Base-by-base conservation (phyloP, 495 filamentous ascomycete species). In the Podospora appendiculata region DNA sequence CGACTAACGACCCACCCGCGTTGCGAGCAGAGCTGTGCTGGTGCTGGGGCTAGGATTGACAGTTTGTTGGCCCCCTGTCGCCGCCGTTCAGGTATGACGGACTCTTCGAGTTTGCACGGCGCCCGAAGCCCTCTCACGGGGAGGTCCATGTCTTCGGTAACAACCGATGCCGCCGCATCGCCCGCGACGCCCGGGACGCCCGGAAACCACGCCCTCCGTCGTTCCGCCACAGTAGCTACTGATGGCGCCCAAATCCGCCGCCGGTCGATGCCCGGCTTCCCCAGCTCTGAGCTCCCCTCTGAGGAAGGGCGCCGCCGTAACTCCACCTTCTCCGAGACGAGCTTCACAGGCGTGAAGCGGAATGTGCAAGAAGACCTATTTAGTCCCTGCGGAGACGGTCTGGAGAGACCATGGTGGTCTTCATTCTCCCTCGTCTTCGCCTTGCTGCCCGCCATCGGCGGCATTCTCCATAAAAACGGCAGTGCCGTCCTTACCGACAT, bases 391-490 rank as follows among this genome's bases (percentile, higher is more conserved):
- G 73, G 72, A 38, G 56, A 38, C 13, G 8, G 40, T 9, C 36
- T 49, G 7, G 56, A 59, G 11, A 58, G 61, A 33, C 68, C 68
- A 2, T 63, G 65, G 19, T 93, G 87, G 83, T 81, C 92, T 57
- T 87, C 81, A 0, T 70, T 86, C 2, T 90, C 94, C 0, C 73
- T 98, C 38, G 81, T 79, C 0, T 82, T 96, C 57, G 90, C 88
- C 2, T 72, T 96, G 38, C 67, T 98, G 38, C 93, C 93, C 1
- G 90, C 91, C 0, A 55, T 95, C 13, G 92, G 82, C 0, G 93
- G 91, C 0, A 66, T 96, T 41, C 75, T 97, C 50, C 93, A 95
- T 63, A 76, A 84, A 45, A 87, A 95, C 70, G 93, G 93, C 4
- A 83, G 84, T 56, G 76, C 82, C 4, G 75, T 96, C 50, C 78